Conservation (phyloP, 495 filamentous ascomycete genomes). For the Talaromyces thailandensis region DNA sequence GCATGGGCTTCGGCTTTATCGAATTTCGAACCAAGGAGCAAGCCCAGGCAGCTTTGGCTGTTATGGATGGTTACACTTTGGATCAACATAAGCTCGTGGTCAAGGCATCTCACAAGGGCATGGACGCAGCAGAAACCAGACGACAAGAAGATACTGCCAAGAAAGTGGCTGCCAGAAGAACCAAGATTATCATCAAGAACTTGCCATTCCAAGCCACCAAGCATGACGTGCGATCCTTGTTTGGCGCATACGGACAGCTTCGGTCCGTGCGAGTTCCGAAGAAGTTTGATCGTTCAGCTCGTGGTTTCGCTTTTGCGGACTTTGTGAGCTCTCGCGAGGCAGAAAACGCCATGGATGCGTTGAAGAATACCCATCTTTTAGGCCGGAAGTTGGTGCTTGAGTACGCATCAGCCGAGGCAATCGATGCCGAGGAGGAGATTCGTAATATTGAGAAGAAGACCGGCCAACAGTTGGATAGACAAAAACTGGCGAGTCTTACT, state of each 20-base stretch:
- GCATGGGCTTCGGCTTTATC: conserved; percentile 94
- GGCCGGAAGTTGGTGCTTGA: conserved; percentile 83
- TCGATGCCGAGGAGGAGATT: conserved; percentile 92
- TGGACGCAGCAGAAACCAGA: conserved; percentile 79
- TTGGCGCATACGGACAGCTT: conserved; percentile 84
- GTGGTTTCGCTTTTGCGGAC: conserved; percentile 95
- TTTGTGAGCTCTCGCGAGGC: conserved; percentile 90
- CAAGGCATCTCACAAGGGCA: conserved; percentile 72
- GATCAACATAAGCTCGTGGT: conserved; percentile 80
- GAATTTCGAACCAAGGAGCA: conserved; percentile 73
- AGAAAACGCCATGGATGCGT: conserved; percentile 81
- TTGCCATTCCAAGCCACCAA: conserved; percentile 91
- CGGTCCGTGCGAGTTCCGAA: conserved; percentile 88
- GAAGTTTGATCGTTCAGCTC: conserved; percentile 78
- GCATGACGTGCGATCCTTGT: conserved; percentile 78
- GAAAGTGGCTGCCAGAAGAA: conserved; percentile 60
- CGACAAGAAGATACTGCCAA: conserved; percentile 72
- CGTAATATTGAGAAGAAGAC: conserved; percentile 93
- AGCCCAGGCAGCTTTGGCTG: conserved; percentile 65
- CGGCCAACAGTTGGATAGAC: conserved; percentile 74
- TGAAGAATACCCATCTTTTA: conserved; percentile 88
- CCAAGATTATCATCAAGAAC: conserved; percentile 98
- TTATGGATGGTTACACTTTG: conserved; percentile 80
- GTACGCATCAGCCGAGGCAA: conserved; percentile 74
- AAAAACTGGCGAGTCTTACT: conserved; percentile 79